Evolutionary conservation across 2,329 filamentous ascomycete species (phyloP), one percentile per base, ranked within the genome.

Genomic region (Alternaria rosae): DNA sequence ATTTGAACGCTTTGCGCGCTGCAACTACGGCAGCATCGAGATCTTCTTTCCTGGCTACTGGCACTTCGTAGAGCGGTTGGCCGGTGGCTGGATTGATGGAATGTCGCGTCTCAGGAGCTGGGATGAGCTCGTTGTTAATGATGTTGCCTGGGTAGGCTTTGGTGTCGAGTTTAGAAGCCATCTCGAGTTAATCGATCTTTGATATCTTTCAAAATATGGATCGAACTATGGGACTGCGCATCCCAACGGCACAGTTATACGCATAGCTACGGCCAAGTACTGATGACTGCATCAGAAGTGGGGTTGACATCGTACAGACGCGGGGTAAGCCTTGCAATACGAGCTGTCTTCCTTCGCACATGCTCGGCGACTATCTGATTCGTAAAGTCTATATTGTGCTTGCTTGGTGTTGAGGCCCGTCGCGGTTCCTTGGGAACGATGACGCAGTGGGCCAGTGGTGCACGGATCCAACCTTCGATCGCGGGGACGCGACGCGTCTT

Each of bases 21-120:
- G 81, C 79, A 5, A 73, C 68, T 8, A 86, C 82, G 7, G 85
- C 84, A 10, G 67, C 70, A 61, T 87, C 82, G 43, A 87, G 78
- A 59, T 87, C 85, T 25, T 79, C 72, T 15, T 74, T 72, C 0
- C 81, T 82, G 3, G 81, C 77, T 7, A 86, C 70, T 0, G 85
- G 85, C 0, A 86, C 84, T 23, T 82, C 79, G 2, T 80, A 79
- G 47, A 84, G 82, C 3, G 80, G 72, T 51, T 83, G 73, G 6
- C 78, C 73, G 2, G 81, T 86, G 9, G 85, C 81, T 0, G 85
- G 85, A 67, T 87, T 84, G 65, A 85, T 77, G 26, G 80, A 78
- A 62, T 82, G 79, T 20, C 82, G 79, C 12, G 81, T 85, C 45
- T 76, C 66, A 4, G 72, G 60, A 0, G 83, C 84, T 25, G 77